Base-by-base conservation (phyloP, 768 basidiomycete species). In the Tremella yokohamensis region DNA sequence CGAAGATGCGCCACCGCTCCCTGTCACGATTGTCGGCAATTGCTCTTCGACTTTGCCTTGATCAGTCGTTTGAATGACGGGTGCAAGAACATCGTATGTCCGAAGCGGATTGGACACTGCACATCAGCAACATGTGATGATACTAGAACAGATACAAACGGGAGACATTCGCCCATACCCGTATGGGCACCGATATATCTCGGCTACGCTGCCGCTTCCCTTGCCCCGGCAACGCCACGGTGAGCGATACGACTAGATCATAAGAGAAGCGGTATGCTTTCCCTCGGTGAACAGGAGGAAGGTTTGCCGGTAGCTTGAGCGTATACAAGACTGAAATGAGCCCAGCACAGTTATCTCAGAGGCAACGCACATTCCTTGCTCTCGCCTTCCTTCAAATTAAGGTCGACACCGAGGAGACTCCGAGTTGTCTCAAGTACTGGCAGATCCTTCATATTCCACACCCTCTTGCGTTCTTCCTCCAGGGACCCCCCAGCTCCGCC, bases 201-300 rank as follows among this genome's bases (percentile, higher is more conserved):
- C 56, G 71, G 80, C 79, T 66, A 83, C 84, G 62, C 80, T 82
- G 37, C 76, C 79, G 44, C 79, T 79, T 12, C 19, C 65, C 67
- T n/a, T 49, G 48, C 4, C 68, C 66, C 1, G 64, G 61, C 15
- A 60, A 39, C 47, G 56, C 61, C 40, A 69, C 70, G 40, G 80
- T 93, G 0, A 89, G 86, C 1, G 92, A 92, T 1, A 98, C 82
- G n/a, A 88, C 81, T 12, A 99, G 83, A 63, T 92, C 86, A 70
- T 98, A 98, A 2, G 87, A 87, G 72, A 99, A 93, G 68, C 81
- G 82, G 59, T 97, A 80, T 2, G 86, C 82, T 44, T 87, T 85
- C 2, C 96, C 94, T 47, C 84, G 83, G 78, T 89, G 96, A 0
- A 92, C 90, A 0, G 96, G 96, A 1, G 96, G 96, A 0, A 98